These are phyloP conservation scores for Kockovaella imperatae DNA, from an alignment of 768 basidiomycete genomes.

Conservation along the genomic window DNA sequence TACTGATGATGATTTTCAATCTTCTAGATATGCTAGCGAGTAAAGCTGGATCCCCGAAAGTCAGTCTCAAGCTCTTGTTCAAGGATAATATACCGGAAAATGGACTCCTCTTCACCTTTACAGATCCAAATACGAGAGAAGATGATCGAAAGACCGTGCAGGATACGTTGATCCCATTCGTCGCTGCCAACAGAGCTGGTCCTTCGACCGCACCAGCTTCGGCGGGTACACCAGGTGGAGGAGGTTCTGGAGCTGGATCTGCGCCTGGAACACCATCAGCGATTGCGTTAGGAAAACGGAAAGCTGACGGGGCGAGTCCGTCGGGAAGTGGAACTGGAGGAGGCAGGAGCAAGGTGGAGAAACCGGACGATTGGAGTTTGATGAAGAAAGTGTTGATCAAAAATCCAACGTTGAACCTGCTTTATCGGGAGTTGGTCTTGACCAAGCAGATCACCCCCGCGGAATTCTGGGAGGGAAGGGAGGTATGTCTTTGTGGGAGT, in stretches of 20 bases:
- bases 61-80: conserved; percentile 42
- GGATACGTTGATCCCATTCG: conserved; percentile 35
- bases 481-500: conserved; percentile 51
- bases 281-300: conserved; percentile 21
- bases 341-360: not conserved
- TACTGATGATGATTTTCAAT: conserved; percentile 2
- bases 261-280: conserved; percentile 4
- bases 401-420: conserved; percentile 64
- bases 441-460: conserved; percentile 62
- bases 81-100: conserved; percentile 35
- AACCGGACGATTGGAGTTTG: conserved; percentile 9
- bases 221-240: not conserved
- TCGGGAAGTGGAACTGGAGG: conserved; percentile 3
- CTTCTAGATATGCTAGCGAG: conserved; percentile 41
- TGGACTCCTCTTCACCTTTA: conserved; percentile 42
- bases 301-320: conserved; percentile 6
- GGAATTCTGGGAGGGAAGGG: conserved; percentile 96
- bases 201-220: conserved; percentile 10
- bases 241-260: conserved; percentile 1
- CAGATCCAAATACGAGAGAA: conserved; percentile 16
- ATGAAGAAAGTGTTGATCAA: conserved; percentile 56
- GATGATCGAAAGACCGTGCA: conserved; percentile 36
- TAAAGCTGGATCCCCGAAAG: conserved; percentile 34
- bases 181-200: conserved; percentile 29
- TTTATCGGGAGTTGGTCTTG: conserved; percentile 84